Base-by-base conservation (phyloP, 2,329 filamentous ascomycete genomes). In the Pyricularia sp. region DNA sequence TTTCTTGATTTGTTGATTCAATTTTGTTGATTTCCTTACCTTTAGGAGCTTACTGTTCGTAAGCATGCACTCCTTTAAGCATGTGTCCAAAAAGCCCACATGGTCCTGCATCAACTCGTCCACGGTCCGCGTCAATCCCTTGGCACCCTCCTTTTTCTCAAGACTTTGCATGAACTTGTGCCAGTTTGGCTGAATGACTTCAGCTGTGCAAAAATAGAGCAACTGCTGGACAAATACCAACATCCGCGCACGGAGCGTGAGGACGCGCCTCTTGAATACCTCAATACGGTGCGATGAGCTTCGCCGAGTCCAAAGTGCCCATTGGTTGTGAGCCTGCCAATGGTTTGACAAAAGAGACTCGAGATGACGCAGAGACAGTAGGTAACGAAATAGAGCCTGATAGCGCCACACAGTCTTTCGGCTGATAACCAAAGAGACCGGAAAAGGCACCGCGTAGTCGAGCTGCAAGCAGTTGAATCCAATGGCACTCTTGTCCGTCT, bases 101-200 rank as follows among this genome's bases (percentile, higher is more conserved):
- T 99, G 95, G 76, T 98, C 94, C 80, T 98, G 93, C 95, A 99
- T 99, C 76, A 99, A 81, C 80, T 98, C 93, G 76, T 99, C 95
- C 0, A 99, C 95, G 0, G 95, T 99, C 55, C 93, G 81, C 59
- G 81, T 82, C 7, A 79, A 76, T 0, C 78, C 74, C n/a, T 72
- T 72, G 71, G 77, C 77, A 14, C 83, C 81, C 69, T 87, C 85
- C 70, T 84, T 85, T 11, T 82, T 86, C 81, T 90, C 90, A 6
- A 98, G 84, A 36, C 92, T 86, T n/a, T 90, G 88, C 93, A 97
- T 97, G 71, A 99, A 88, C 65, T 89, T 91, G 72, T 93, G 89
- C 95, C 95, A 99, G 78, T 98, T 98, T 3, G 94, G 95, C 78
- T 99, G 95, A 68, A 99, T 96, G 68, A 99, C 95, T 79, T 99